Evolutionary conservation across 768 basidiomycete species (phyloP).

Genomic region (Serendipita sp.): DNA sequence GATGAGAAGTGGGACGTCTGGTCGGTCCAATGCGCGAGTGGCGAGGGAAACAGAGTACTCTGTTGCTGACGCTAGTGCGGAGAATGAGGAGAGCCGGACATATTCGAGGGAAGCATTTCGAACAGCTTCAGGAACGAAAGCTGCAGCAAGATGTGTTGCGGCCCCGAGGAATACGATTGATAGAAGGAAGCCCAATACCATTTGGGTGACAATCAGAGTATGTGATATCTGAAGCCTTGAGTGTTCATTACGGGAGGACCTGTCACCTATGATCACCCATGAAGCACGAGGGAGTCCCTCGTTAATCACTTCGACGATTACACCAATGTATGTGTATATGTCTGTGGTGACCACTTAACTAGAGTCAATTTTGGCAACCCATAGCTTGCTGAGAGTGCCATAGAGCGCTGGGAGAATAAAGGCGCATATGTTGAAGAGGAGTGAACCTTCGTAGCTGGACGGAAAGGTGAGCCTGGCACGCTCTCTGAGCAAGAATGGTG

Average conservation of each 20-base stretch:
- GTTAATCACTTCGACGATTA: slow-evolving; percentile 12
- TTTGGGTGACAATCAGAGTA: slow-evolving; percentile 13
- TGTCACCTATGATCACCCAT: slow-evolving; percentile 10
- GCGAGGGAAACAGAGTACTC: slow-evolving; percentile 7
- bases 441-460: slow-evolving; percentile 10
- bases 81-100: slow-evolving; percentile 11
- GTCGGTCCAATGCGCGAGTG: slow-evolving; percentile 12
- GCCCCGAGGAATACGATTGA: slow-evolving; percentile 12
- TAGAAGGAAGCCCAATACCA: slow-evolving; percentile 10
- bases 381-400: slow-evolving; percentile 12
- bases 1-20: slow-evolving; percentile 13
- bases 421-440: slow-evolving; percentile 12
- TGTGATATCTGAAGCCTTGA: slow-evolving; percentile 6
- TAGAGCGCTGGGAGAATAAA: slow-evolving; percentile 14
- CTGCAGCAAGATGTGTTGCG: slow-evolving; percentile 9
- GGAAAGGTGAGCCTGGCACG: too few relatives aligned
- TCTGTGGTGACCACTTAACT: slow-evolving; percentile 12
- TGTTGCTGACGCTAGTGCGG: slow-evolving; percentile 8
- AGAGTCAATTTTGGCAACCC: slow-evolving; percentile 13
- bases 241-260: background rate
- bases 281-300: slow-evolving; percentile 13
- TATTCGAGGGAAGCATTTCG: slow-evolving; percentile 10
- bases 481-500: too few relatives aligned
- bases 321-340: slow-evolving; percentile 11
- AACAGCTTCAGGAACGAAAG: slow-evolving; percentile 12